Evolutionary conservation across 139 green algal genomes (phyloP), one percentile per base, ranked within the genome.

Genomic region (Desmodesmus armatus): DNA sequence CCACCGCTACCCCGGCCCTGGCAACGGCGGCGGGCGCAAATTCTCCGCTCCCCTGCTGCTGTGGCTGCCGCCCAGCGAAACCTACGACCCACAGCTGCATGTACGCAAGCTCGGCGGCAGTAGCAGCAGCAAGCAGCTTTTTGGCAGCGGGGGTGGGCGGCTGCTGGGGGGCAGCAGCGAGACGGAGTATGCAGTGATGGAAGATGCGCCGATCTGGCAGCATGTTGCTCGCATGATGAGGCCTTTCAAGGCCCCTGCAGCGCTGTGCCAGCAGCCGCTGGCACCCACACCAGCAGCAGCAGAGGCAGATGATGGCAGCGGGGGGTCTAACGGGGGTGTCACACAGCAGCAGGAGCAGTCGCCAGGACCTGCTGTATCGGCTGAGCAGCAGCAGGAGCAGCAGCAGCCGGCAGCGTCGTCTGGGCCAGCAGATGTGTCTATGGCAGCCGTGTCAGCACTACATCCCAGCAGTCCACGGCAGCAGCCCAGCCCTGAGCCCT

Each of bases 1-100:
- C 39, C 81, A 87, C 73, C 80, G 69, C 21, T 71, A 85, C 39
- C 9, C 49, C 23, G 40, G 51, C 29, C 3, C 31, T 5, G 23
- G 49, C 43, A 27, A n/a, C 39, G 37, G 70, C 67, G 44, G 44
- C 37, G 40, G n/a, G 11, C 15, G 17, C n/a, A 63, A 78, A 51
- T 93, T 91, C 66, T 80, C 75, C 0, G 87, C 89, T 0, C 92
- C 92, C 1, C 79, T 95, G 88, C 67, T 95, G 87, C 47, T 84
- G 66, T 87, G 58, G 58, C n/a, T 83, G 60, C 82, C 82, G 17
- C 33, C 37, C 6, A 33, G n/a, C 40, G 29, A 73, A 23, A 43
- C 37, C 1, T 82, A 77, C 31, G 60, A 82, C 33, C 73, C 66
- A 35, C 72, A 69, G 40, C 27, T 60, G 49, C 58, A 76, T 11